Base-by-base conservation (phyloP, 2,329 filamentous ascomycete species). In the Colletotrichum agaves region DNA sequence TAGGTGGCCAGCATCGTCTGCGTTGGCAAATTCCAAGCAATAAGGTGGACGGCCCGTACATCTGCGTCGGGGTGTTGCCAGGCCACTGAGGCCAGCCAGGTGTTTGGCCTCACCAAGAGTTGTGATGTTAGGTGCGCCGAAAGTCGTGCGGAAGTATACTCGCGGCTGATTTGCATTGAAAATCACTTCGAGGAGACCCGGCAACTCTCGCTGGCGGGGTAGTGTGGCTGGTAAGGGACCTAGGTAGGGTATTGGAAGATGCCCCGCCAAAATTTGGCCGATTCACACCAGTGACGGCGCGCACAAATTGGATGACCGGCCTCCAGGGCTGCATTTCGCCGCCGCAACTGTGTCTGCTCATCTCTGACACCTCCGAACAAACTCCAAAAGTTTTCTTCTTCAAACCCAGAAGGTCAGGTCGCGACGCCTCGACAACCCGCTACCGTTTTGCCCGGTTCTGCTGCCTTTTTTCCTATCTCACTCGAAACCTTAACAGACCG, bases 251-350 rank as follows among this genome's bases (percentile, higher is more conserved):
- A 64, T 55, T 39, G 61, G 53, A 59, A 47, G 27, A 13, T 64
- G 63, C 70, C 70, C 70, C 69, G 65, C 70, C 62, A 67, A 66
- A 67, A 53, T n/a, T 49, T 69, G 65, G 59, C 31, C 69, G 64
- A 58, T 61, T 71, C 65, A 71, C 66, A 64, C 57, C 65, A 68
- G 65, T 68, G 61, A 68, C 61, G 65, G 53, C 53, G 47, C 58
- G 53, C 70, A 63, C 67, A 70, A 70, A 69, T 71, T 67, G 55
- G 69, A 68, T 71, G 69, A 71, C 70, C 59, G 61, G 17, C 47
- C 27, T 27, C 27, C 27, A 27, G 27, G 27, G 27, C 27, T 55
- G 62, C 52, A 67, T 58, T 67, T 67, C 63, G 57, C 44, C 37
- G 67, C 61, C 56, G 63, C 43, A 50, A 49, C 52, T 46, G 60